These are phyloP conservation scores for Isatis tinctoria DNA, from an alignment of 345 rosid genomes.

Conservation along the genomic window DNA sequence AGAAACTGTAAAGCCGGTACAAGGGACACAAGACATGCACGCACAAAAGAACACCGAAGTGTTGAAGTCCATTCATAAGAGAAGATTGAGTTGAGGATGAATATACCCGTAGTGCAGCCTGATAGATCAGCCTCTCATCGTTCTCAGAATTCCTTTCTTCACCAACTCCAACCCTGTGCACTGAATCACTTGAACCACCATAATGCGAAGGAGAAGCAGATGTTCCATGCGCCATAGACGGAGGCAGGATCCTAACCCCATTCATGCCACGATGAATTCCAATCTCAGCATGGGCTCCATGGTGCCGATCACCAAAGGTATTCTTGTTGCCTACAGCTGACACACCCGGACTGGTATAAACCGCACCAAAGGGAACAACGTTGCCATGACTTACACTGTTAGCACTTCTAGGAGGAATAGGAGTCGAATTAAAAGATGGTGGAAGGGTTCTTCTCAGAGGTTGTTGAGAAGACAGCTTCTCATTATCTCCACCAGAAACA, in stretches of 20 bases:
- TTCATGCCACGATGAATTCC: constrained; percentile 46
- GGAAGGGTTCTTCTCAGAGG: constrained; percentile 73
- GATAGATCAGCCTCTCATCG: constrained; percentile 84
- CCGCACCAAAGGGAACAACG: constrained; percentile 35
- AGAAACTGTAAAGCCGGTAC: neutral
- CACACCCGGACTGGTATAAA: constrained; percentile 29
- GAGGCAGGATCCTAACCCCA: constrained; percentile 68
- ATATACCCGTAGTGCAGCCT: constrained; percentile 88
- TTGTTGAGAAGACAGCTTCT: constrained; percentile 57
- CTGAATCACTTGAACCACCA: constrained; percentile 49
- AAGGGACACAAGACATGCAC: neutral
- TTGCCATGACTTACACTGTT: constrained; percentile 31
- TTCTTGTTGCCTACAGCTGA: constrained; percentile 10
- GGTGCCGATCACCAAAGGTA: constrained; percentile 40
- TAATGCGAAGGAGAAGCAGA: constrained; percentile 35
- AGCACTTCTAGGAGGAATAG: constrained; percentile 24
- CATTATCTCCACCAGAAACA: constrained; percentile 45
- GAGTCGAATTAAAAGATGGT: constrained; percentile 35
- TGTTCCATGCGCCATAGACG: constrained; percentile 51
- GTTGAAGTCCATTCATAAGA: neutral
- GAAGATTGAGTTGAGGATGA: constrained; percentile 11
- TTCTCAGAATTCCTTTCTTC: constrained; percentile 51
- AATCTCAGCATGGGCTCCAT: constrained; percentile 40
- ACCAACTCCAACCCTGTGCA: constrained; percentile 39
- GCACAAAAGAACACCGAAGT: neutral